These are phyloP conservation scores for Chrysoporthe deuterocubensis DNA, from an alignment of 2,329 filamentous ascomycete genomes.

Conservation along the genomic window DNA sequence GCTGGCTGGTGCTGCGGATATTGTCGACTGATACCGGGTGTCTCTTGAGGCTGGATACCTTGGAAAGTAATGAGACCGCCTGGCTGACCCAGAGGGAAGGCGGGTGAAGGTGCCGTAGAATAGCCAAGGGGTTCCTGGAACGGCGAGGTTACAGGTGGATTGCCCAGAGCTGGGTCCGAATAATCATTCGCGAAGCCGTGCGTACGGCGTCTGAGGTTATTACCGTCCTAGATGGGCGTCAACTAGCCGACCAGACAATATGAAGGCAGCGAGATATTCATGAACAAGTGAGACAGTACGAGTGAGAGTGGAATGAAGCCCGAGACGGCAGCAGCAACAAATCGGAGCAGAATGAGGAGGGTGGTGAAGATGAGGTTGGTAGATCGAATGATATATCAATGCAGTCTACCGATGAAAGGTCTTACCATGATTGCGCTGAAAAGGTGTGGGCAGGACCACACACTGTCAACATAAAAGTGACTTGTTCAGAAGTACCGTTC, in stretches of 20 bases:
- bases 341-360: slow-evolving; percentile 33
- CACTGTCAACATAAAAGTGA: slow-evolving; percentile 36
- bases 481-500: slow-evolving; percentile 28
- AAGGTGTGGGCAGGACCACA: slow-evolving; percentile 43
- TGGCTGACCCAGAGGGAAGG: slow-evolving; percentile 35
- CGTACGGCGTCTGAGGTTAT: slow-evolving; percentile 50
- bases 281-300: neutral
- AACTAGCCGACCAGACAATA: slow-evolving; percentile 37
- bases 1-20: slow-evolving; percentile 36
- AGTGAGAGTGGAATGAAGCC: neutral
- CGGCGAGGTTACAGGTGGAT: slow-evolving; percentile 31
- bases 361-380: slow-evolving; percentile 24
- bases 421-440: slow-evolving; percentile 55
- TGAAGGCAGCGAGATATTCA: slow-evolving; percentile 31
- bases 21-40: slow-evolving; percentile 35
- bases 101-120: slow-evolving; percentile 34
- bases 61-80: slow-evolving; percentile 30
- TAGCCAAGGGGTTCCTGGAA: slow-evolving; percentile 28
- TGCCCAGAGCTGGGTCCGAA: slow-evolving; percentile 42
- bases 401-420: slow-evolving; percentile 46
- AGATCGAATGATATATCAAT: slow-evolving; percentile 49
- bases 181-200: slow-evolving; percentile 44
- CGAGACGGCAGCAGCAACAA: slow-evolving; percentile 4
- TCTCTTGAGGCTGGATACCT: neutral
- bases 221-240: slow-evolving; percentile 40